Conservation (phyloP, 139 green algal species). For the Chlamydomonas sphaeroides region DNA sequence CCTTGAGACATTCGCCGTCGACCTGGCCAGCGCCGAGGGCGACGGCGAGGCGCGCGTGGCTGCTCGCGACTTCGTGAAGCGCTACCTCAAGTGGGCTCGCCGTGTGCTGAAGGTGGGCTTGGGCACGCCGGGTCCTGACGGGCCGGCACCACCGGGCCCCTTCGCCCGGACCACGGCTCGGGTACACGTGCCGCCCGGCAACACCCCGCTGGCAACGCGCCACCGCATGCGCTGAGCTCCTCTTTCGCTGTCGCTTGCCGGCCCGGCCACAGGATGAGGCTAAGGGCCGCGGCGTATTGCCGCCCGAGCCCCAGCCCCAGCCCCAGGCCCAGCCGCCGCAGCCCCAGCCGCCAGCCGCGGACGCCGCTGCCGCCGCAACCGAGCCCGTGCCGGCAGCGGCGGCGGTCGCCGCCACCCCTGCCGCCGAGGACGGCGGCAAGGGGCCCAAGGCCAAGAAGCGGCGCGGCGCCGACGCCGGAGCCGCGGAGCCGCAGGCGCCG, state of each 20-base stretch:
- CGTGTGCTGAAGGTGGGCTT: not conserved
- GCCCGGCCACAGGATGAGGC: not conserved
- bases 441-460: too few species aligned
- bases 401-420: not conserved
- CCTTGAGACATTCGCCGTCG: not conserved
- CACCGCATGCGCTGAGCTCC: not conserved
- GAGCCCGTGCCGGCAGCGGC: not conserved
- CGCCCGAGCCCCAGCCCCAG: too few species aligned
- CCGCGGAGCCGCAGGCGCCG: too few species aligned
- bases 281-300: conserved; percentile 5
- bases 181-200: not conserved
- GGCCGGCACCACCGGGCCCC: too few species aligned
- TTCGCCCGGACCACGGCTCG: not conserved
- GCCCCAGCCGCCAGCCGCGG: too few species aligned
- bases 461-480: too few species aligned
- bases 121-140: not conserved
- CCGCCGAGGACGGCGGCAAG: not conserved
- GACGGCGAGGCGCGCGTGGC: not conserved
- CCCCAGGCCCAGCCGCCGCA: too few species aligned
- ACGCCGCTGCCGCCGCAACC: too few species aligned
- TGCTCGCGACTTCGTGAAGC: not conserved
- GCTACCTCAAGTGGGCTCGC: conserved; percentile 8
- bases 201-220: too few species aligned
- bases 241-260: not conserved
- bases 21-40: not conserved